These are phyloP conservation scores for Reticulascus tulasneorum DNA, from an alignment of 2,329 filamentous ascomycete species.

Conservation along the genomic window DNA sequence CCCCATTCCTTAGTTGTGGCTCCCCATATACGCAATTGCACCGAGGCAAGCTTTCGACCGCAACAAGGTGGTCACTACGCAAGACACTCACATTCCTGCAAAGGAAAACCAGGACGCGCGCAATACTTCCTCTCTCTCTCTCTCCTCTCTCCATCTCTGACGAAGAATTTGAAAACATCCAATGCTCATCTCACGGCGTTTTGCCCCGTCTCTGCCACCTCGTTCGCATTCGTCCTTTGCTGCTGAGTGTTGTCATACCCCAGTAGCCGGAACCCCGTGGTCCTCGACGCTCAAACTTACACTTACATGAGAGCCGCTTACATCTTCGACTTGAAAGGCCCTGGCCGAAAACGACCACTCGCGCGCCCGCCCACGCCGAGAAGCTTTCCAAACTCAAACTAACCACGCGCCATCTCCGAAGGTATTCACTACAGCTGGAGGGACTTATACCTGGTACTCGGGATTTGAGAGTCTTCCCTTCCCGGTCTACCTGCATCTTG, in stretches of 20 bases:
- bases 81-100: too few species aligned
- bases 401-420: neutral
- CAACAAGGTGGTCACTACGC: too few species aligned
- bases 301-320: constrained; percentile 2
- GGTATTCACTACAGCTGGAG: neutral
- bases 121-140: constrained; percentile 6
- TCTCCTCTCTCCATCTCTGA: constrained; percentile 12
- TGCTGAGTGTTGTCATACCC: too few species aligned
- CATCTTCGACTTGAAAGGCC: constrained; percentile 4
- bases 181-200: constrained; percentile 15
- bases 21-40: too few species aligned
- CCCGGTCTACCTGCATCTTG: too few species aligned
- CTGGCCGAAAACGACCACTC: neutral
- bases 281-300: too few species aligned
- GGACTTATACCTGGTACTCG: neutral
- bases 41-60: too few species aligned
- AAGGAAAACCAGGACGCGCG: too few species aligned
- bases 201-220: too few species aligned
- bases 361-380: neutral
- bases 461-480: neutral
- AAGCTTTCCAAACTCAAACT: neutral
- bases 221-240: too few species aligned
- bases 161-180: constrained; percentile 11
- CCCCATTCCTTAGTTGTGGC: too few species aligned
- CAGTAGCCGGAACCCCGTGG: too few species aligned